A percentile compares a stretch with the other conserved stretches of the same genome.
Conservation (phyloP, 768 basidiomycete genomes). For the Pisolithus orientalis region DNA sequence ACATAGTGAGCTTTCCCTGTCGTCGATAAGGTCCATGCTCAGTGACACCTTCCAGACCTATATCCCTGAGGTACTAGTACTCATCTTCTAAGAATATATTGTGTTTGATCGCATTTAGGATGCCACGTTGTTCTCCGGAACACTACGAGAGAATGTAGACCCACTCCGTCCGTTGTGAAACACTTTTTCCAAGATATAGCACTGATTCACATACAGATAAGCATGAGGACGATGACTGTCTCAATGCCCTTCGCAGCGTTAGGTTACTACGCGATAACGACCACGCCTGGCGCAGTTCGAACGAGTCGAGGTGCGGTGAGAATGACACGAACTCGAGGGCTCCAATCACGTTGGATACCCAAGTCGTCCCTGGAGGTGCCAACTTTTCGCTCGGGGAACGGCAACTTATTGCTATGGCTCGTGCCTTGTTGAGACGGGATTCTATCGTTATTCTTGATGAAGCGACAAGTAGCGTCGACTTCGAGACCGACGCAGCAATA, state of each 20-base stretch:
- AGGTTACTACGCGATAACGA: conserved; percentile 6
- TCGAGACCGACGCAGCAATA: conserved; percentile 86
- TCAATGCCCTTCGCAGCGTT: conserved; percentile 63
- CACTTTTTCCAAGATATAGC: neutral
- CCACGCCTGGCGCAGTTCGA: conserved; percentile 41
- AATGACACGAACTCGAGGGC: conserved; percentile 32
- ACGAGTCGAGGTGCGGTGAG: conserved; percentile 24
- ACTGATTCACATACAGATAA: conserved; percentile 40
- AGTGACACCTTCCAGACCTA: conserved; percentile 48
- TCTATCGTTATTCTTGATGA: conserved; percentile 76
- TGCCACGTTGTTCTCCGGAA: conserved; percentile 76
- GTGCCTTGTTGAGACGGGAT: conserved; percentile 67
- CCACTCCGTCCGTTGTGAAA: conserved; percentile 39
- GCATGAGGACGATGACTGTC: conserved; percentile 71
- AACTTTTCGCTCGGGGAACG: conserved; percentile 93
- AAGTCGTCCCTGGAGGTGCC: conserved; percentile 77
- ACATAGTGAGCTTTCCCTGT: conserved; percentile 41
- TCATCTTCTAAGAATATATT: neutral
- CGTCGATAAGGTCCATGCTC: neutral
- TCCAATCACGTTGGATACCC: conserved; percentile 66
- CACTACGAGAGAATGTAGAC: conserved; percentile 68
- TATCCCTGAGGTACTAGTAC: conserved; percentile 47
- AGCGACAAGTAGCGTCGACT: conserved; percentile 82
- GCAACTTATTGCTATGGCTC: conserved; percentile 85
- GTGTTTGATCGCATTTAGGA: conserved; percentile 31